Evolutionary conservation across 1,284 basidiomycete genomes (phyloP).

Genomic region (Ceratobasidium sp.): DNA sequence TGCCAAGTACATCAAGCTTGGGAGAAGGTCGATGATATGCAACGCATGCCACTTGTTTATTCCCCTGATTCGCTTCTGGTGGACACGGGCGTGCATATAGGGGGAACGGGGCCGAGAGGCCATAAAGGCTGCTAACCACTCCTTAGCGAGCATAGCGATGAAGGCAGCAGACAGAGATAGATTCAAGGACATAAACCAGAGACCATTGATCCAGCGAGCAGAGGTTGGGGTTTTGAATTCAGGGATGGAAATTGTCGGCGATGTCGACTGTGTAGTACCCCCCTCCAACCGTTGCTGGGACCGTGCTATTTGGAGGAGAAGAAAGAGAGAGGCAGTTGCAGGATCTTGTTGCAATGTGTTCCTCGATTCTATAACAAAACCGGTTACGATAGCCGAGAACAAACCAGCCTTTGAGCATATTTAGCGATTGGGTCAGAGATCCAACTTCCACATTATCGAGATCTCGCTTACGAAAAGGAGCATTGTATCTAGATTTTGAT

Average conservation of each 20-base stretch:
- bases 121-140: conserved; percentile 6
- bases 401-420: conserved; percentile 19
- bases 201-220: conserved; percentile 4
- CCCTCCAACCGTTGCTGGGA: too few species aligned
- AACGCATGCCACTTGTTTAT: conserved; percentile 20
- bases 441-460: too few species aligned
- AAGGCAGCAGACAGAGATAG: conserved; percentile 7
- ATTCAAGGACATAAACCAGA: conserved; percentile 9
- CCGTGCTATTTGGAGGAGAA: too few species aligned
- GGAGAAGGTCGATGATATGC: conserved; percentile 17
- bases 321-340: too few species aligned
- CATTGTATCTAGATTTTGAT: too few species aligned
- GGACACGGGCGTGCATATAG: not conserved
- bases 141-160: conserved; percentile 11
- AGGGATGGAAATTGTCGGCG: not conserved
- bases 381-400: conserved; percentile 3
- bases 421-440: too few species aligned
- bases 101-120: not conserved
- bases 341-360: not conserved
- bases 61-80: conserved; percentile 10
- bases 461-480: too few species aligned
- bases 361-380: not conserved
- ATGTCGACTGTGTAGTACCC: not conserved
- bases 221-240: not conserved
- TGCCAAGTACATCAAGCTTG: conserved; percentile 24